phyloP scores from a whole-genome alignment of 768 basidiomycete species.

The Crepidotus variabilis region DNA sequence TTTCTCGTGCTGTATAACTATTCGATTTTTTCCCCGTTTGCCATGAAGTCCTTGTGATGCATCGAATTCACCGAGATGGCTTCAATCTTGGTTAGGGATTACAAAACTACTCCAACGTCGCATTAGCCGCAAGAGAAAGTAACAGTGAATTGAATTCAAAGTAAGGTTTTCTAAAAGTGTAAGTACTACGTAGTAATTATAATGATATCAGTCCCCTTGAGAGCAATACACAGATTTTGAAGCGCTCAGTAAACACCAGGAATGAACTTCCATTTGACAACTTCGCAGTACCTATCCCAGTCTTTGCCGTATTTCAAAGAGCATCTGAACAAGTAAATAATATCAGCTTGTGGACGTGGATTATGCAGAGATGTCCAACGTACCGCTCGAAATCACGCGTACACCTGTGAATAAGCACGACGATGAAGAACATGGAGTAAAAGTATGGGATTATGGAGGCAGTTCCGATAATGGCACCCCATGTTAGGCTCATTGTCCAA shows the following conservation, averaged over 20 bases:
- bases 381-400: slow-evolving; percentile 92
- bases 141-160: too few species aligned
- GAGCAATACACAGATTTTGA: neutral
- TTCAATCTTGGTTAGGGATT: too few species aligned
- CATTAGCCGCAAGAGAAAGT: too few species aligned
- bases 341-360: neutral
- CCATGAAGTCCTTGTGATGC: too few species aligned
- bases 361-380: slow-evolving; percentile 14
- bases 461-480: slow-evolving; percentile 77
- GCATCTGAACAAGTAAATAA: slow-evolving; percentile 46
- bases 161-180: too few species aligned
- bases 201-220: too few species aligned
- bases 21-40: too few species aligned
- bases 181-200: too few species aligned
- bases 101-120: too few species aligned
- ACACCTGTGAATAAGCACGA: slow-evolving; percentile 87
- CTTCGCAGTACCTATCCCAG: slow-evolving; percentile 85
- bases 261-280: slow-evolving; percentile 90
- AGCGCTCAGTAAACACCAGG: slow-evolving; percentile 68
- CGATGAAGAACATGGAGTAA: slow-evolving; percentile 95
- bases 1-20: too few species aligned
- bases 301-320: slow-evolving; percentile 91
- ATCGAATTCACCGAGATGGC: too few species aligned
- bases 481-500: slow-evolving; percentile 80
- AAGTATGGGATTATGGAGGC: slow-evolving; percentile 89